Base-by-base conservation (phyloP, 2,329 filamentous ascomycete genomes). In the Penicillium sp. region DNA sequence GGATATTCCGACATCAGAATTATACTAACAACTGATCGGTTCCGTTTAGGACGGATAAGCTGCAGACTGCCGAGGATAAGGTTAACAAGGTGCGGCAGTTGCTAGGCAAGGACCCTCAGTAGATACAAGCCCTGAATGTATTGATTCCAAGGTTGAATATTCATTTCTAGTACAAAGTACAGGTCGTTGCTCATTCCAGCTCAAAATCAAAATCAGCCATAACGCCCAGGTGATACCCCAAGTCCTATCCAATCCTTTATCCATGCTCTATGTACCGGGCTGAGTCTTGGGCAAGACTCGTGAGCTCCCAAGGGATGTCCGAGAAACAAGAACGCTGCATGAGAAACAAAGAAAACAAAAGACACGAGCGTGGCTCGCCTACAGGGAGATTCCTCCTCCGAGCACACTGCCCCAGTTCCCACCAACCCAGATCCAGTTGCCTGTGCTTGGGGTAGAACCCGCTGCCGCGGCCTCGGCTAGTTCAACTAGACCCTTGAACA, bases 1-100 rank as follows among this genome's bases (percentile, higher is more conserved):
- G n/a, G n/a, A n/a, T n/a, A n/a, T n/a, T n/a, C n/a, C 18, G 26
- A 13, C 8, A 39, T 45, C 26, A 23, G 11, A 32, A 34, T 42
- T 40, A 4, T 42, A 44, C 56, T 61, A 34, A 57, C 22, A 40
- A 13, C 27, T 32, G 39, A 27, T 47, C 50, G 43, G 56, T 40
- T 24, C 24, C 31, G 11, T 28, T 35, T 47, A 85, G 89, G 62
- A 94, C 85, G 59, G 89, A 95, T 66, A 95, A 95, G 78, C 79
- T 77, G 65, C 89, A 95, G 71, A 81, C 81, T 2, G 85, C 86
- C 28, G 78, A 83, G 62, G 86, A 94, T 55, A 95, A 95, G 73
- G 86, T 95, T 18, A 71, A 70, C 20, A 77, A 76, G 41, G 80
- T 85, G 27, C 71, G 79, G 55, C 70, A 72, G 56, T 56, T 84